Evolutionary conservation across 257 asterid species (phyloP).

Genomic region (Solanum ahanhuiri): DNA sequence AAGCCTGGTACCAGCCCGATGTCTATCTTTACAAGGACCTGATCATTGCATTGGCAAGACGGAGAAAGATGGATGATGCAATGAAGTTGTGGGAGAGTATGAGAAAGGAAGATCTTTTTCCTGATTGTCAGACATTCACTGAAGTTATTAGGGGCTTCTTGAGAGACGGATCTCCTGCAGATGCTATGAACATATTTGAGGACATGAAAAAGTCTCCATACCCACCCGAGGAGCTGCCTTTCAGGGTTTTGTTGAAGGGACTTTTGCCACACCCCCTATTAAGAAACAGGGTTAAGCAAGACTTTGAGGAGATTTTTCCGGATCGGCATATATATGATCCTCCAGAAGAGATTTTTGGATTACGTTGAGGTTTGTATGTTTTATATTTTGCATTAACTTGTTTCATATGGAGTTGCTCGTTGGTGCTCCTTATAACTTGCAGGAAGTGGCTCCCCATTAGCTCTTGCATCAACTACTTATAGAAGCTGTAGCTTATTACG

Average conservation of each 20-base stretch:
- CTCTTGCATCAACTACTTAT: not conserved
- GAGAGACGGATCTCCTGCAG: conserved; percentile 90
- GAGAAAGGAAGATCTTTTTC: conserved; percentile 73
- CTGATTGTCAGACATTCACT: conserved; percentile 80
- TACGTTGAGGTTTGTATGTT: conserved; percentile 42
- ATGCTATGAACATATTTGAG: conserved; percentile 91
- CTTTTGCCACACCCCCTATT: conserved; percentile 91
- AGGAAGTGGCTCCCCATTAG: not conserved
- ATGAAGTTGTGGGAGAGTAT: conserved; percentile 78
- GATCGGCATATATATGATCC: conserved; percentile 87
- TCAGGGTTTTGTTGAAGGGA: conserved; percentile 82
- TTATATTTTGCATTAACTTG: not conserved
- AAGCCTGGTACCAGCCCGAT: conserved; percentile 81
- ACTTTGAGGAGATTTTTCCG: conserved; percentile 85
- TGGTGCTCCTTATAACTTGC: not conserved
- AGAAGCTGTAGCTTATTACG: not conserved
- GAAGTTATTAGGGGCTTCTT: conserved; percentile 96
- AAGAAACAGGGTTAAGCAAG: conserved; percentile 91
- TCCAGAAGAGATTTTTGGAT: conserved; percentile 91
- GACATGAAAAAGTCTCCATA: conserved; percentile 93
- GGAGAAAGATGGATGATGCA: conserved; percentile 74
- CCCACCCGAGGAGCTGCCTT: conserved; percentile 83
- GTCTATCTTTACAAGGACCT: conserved; percentile 84
- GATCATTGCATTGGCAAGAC: conserved; percentile 62
- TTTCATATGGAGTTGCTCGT: not conserved